Evolutionary conservation across 305 asterid genomes (phyloP).

Genomic region (Petunia hybrid): DNA sequence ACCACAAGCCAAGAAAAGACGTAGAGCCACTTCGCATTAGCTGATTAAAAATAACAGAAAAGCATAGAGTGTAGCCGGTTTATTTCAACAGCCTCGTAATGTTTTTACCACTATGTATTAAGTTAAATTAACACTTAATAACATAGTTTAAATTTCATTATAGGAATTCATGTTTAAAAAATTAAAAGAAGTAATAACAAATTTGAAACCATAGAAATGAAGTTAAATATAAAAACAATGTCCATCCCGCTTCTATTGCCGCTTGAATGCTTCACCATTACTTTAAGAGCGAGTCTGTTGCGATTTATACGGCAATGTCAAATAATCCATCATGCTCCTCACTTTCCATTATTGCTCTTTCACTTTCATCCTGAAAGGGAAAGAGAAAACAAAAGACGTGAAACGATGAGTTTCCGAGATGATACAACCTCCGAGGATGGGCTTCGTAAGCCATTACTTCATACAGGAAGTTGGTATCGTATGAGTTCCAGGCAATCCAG

Average conservation of each 20-base stretch:
- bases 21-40: too few relatives aligned
- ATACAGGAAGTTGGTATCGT: slow-evolving; percentile 95
- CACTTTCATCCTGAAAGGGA: not conserved
- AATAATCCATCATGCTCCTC: not conserved
- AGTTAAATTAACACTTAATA: too few relatives aligned
- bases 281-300: slow-evolving; percentile 12
- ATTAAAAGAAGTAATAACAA: not conserved
- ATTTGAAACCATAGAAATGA: not conserved
- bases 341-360: slow-evolving; percentile 8
- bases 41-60: too few relatives aligned
- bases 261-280: slow-evolving; percentile 16
- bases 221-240: not conserved
- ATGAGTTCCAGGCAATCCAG: slow-evolving; percentile 74
- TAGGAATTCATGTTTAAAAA: not conserved
- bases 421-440: slow-evolving; percentile 68
- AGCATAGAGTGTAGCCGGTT: too few relatives aligned
- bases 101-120: too few relatives aligned
- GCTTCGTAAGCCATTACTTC: slow-evolving; percentile 78
- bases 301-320: not conserved
- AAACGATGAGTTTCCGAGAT: slow-evolving; percentile 57
- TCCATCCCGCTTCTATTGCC: not conserved
- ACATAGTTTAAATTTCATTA: too few relatives aligned
- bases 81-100: too few relatives aligned
- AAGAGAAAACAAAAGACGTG: not conserved
- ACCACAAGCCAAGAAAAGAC: too few relatives aligned